These are phyloP conservation scores for Suhomyces yuchorum DNA, from an alignment of 1,139 yeast genomes.

Conservation along the genomic window DNA sequence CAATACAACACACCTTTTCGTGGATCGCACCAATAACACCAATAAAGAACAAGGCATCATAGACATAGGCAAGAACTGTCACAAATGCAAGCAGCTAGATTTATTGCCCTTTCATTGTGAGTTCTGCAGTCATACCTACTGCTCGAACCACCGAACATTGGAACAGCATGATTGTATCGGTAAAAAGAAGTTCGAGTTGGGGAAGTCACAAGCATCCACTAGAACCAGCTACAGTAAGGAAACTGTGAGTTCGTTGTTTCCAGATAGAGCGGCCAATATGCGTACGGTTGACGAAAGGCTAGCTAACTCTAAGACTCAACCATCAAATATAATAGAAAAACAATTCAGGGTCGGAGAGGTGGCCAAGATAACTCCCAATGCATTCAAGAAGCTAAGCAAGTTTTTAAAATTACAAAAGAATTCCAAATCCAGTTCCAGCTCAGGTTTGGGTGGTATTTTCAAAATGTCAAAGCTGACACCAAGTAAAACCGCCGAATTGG, in stretches of 20 bases:
- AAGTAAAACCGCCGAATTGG: slow-evolving; percentile 28
- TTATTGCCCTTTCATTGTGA: slow-evolving; percentile 70
- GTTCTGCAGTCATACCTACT: slow-evolving; percentile 55
- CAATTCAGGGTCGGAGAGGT: slow-evolving; percentile 35
- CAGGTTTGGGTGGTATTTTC: background rate
- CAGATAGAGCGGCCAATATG: slow-evolving; percentile 50
- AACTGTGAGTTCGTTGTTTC: slow-evolving; percentile 52
- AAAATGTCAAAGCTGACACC: background rate
- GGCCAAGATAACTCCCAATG: slow-evolving; percentile 30
- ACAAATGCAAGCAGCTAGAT: slow-evolving; percentile 62
- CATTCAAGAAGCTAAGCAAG: slow-evolving; percentile 48
- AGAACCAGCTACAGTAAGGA: slow-evolving; percentile 18
- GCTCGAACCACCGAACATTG: slow-evolving; percentile 57
- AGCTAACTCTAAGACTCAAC: slow-evolving; percentile 24
- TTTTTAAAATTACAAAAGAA: slow-evolving; percentile 42
- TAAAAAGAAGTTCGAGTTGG: slow-evolving; percentile 15
- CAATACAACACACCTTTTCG: slow-evolving; percentile 15
- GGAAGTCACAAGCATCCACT: background rate
- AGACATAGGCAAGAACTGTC: slow-evolving; percentile 71
- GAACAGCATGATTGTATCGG: slow-evolving; percentile 50
- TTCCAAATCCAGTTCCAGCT: background rate
- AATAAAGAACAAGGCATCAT: slow-evolving; percentile 47
- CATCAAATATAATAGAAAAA: slow-evolving; percentile 30
- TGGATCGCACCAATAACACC: slow-evolving; percentile 16
- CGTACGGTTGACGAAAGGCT: slow-evolving; percentile 44